Evolutionary conservation across 495 filamentous ascomycete genomes (phyloP).

Genomic region (Aspergillus campestris): DNA sequence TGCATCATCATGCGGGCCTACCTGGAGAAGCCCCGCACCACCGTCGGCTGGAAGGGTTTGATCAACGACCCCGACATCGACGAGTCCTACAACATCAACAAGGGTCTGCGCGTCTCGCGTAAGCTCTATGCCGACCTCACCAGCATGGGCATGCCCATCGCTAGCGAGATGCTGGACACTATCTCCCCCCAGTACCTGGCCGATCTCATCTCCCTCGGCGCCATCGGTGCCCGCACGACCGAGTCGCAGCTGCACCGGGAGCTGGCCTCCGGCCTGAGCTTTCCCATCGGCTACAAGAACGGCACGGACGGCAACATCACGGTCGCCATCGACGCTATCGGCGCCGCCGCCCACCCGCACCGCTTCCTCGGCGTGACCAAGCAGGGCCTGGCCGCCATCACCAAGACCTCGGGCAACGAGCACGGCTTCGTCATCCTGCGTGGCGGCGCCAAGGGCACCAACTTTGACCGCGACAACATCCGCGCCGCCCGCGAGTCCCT

Average conservation of each 20-base stretch:
- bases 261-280: constrained; percentile 91
- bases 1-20: constrained; percentile 97
- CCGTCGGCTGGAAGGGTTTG: constrained; percentile 97
- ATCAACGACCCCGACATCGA: constrained; percentile 99
- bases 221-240: constrained; percentile 94
- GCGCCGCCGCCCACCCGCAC: constrained; percentile 81
- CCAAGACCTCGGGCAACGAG: constrained; percentile 84
- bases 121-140: constrained; percentile 90
- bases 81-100: constrained; percentile 97
- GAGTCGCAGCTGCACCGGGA: constrained; percentile 95
- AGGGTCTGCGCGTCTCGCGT: constrained; percentile 80
- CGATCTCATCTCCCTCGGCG: constrained; percentile 89
- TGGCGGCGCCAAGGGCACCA: constrained; percentile 87
- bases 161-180: constrained; percentile 95
- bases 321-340: constrained; percentile 96
- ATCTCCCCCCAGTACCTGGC: constrained; percentile 96
- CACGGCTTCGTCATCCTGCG: constrained; percentile 95
- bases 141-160: constrained; percentile 79
- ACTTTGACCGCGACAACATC: constrained; percentile 83
- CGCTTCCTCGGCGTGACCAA: constrained; percentile 99
- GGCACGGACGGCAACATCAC: constrained; percentile 90
- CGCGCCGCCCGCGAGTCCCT: constrained; percentile 69
- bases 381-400: constrained; percentile 92
- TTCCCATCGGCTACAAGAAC: constrained; percentile 99
- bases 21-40: constrained; percentile 98